Conservation (phyloP, 257 asterid species). For the Jacaranda mimosifolia region DNA sequence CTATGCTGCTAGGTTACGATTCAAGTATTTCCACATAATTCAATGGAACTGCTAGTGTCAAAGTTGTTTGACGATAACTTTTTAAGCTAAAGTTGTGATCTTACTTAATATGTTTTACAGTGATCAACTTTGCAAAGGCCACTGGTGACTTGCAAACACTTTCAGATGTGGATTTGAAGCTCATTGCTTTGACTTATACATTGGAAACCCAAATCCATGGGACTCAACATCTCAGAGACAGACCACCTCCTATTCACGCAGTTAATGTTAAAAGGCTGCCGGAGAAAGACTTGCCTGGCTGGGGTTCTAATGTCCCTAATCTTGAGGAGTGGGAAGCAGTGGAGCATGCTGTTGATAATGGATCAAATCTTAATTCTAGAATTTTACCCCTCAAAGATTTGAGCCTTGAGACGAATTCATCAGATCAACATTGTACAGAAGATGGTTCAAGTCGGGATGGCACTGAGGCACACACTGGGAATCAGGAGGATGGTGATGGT, state of each 20-base stretch:
- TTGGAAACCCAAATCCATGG: conserved; percentile 90
- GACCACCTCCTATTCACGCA: conserved; percentile 82
- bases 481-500: conserved; percentile 52
- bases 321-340: conserved; percentile 96
- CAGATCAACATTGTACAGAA: conserved; percentile 51
- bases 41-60: not conserved
- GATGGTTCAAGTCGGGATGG: conserved; percentile 54
- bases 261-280: conserved; percentile 92
- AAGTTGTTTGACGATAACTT: not conserved
- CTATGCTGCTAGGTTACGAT: not conserved
- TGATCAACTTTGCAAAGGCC: conserved; percentile 84
- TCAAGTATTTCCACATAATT: not conserved
- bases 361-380: conserved; percentile 60
- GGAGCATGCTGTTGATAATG: conserved; percentile 65
- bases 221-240: conserved; percentile 76
- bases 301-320: conserved; percentile 98
- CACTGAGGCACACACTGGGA: conserved; percentile 48
- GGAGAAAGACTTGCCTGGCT: conserved; percentile 95
- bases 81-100: conserved; percentile 20
- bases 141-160: conserved; percentile 99
- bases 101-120: conserved; percentile 52
- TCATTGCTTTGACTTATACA: conserved; percentile 87
- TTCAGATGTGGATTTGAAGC: conserved; percentile 97
- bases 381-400: conserved; percentile 81
- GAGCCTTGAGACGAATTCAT: conserved; percentile 52